Evolutionary conservation across 2,329 filamentous ascomycete species (phyloP), one percentile per base, ranked within the genome.

Genomic region (Zarea fungicola): DNA sequence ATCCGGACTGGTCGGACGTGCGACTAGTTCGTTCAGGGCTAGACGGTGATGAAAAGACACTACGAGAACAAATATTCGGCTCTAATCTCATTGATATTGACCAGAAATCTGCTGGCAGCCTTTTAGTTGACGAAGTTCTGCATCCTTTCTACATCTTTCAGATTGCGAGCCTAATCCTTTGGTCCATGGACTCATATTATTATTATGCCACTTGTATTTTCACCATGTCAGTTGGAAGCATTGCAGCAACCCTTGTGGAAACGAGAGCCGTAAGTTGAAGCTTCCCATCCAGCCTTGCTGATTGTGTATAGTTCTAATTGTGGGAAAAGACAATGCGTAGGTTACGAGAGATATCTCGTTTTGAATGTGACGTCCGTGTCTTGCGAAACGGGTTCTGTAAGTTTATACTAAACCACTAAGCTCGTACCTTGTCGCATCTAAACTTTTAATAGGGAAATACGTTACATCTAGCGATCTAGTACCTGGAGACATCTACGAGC

Each of bases 101-200:
- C 59, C 85, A 96, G 61, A 99, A 96, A 69, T 84, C 87, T 1
- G 78, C 85, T 14, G 77, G 81, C 1, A 88, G 95, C 61, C 79
- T 99, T 41, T 75, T 99, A 13, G 76, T 96, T 18, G 92, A 99
- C 58, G 93, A 99, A 72, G 85, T 89, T 18, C 90, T 99, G 60
- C 93, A 99, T 63, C 95, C 93, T 0, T 99, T 99, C 65, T 99
- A 99, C 65, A 86, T 99, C 49, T 99, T 99, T 63, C 93, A 99
- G 68, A 85, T 97, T 59, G 92, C 91, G 41, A 97, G 93, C 72
- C 74, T 99, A 56, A 69, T 95, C 34, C 80, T 99, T 4, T 99
- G 93, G 93, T 96, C 92, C 9, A 64, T 96, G 57, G 93, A 99
- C 62, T 78, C 95, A 59, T 99, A 99, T 66, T 99, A 96, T 65